Evolutionary conservation across 176 grass and related monocot species (phyloP), one percentile per base, ranked within the genome.

Genomic region (Tillandsia leiboldiana): DNA sequence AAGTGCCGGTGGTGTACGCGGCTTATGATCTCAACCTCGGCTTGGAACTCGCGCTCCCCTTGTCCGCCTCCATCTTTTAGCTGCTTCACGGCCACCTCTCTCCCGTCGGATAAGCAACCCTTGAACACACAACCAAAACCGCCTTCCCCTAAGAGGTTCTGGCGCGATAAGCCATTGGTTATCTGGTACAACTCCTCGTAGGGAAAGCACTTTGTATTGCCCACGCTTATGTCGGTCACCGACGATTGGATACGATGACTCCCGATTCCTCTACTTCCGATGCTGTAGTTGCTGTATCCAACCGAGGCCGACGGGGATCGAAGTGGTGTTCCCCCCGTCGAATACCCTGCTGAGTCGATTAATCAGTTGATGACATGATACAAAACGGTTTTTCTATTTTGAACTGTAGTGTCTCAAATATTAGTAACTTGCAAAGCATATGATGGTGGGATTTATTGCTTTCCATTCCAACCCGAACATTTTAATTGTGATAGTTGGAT

Each of bases 21-120:
- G 79, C 82, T 97, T 74, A 97, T 97, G 75, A 97, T 97, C 79
- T 97, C 94, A 13, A 97, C 94, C 84, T 97, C 86, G 9, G 93
- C 93, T 78, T 92, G 82, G 81, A 96, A 96, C 73, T 96, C 93
- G 4, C 93, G 81, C 81, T 96, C 93, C 0, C 93, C 93, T 79
- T 96, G 93, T 23, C 93, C 88, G 3, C 93, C 84, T 9, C 93
- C 93, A 33, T 67, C 83, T 79, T 92, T 96, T 65, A 96, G 83
- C 81, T 96, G 86, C 76, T 96, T 96, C 63, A 96, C 93, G 0
- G 93, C 93, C 0, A 96, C 93, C 64, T 79, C 70, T 76, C 83
- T 77, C 59, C 88, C 83, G 68, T 90, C 89, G 20, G 68, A 69
- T 11, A 92, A 85, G 51, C 78, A 80, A 18, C 88, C 93, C 75